Percentiles rank a stretch among this genome's conserved stretches.
Evolutionary conservation across 768 basidiomycete species (phyloP).

Genomic region (Phaeotremella fagi): DNA sequence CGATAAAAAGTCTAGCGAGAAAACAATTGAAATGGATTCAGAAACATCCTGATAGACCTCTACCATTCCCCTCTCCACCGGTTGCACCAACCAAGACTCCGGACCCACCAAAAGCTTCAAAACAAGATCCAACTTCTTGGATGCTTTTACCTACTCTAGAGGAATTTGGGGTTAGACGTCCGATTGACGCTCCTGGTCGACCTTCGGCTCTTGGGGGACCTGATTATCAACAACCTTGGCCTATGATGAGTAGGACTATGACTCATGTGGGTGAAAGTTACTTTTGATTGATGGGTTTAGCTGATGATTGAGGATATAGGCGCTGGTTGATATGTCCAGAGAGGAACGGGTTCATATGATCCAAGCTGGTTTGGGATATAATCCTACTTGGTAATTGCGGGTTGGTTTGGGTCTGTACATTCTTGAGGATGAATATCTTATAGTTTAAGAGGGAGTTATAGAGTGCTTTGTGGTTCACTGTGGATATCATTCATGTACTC

Average conservation of each 20-base stretch:
- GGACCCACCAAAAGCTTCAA: not conserved
- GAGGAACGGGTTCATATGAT: slow-evolving; percentile 30
- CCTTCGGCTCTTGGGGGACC: slow-evolving; percentile 13
- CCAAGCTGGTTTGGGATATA: slow-evolving; percentile 5
- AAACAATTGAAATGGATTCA: slow-evolving; percentile 11
- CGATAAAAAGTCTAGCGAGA: not conserved
- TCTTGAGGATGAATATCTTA: no score
- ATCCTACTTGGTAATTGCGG: not conserved
- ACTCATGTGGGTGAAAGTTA: slow-evolving; percentile 30
- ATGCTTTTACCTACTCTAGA: slow-evolving; percentile 33
- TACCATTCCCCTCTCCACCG: slow-evolving; percentile 9
- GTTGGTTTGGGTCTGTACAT: not conserved
- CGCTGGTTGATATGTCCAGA: slow-evolving; percentile 20
- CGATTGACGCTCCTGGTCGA: slow-evolving; percentile 31
- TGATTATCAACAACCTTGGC: slow-evolving; percentile 26
- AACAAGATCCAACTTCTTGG: slow-evolving; percentile 13
- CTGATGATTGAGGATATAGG: no score
- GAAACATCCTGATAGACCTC: slow-evolving; percentile 15
- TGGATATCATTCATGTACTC: not conserved
- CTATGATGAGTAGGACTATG: slow-evolving; percentile 45
- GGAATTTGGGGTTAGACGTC: slow-evolving; percentile 38
- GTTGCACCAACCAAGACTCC: not conserved
- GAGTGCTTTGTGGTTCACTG: not conserved
- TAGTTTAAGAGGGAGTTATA: not conserved
- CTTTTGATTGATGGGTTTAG: no score